Evolutionary conservation across 257 asterid species (phyloP).

Genomic region (Solanum tarijense): DNA sequence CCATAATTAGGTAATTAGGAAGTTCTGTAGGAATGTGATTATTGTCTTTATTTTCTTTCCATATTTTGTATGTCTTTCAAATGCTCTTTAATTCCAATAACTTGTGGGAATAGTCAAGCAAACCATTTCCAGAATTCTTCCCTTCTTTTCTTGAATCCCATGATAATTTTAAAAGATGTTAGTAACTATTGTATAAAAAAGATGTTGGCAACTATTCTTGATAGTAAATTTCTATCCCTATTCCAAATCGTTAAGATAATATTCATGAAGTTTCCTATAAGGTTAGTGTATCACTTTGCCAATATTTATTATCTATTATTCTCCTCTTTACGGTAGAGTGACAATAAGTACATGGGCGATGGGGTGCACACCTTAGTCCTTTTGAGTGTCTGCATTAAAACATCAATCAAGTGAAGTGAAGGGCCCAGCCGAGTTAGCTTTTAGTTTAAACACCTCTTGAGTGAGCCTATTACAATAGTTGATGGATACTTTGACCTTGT

Average conservation of each 20-base stretch:
- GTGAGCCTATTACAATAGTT: neutral
- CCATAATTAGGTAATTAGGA: neutral
- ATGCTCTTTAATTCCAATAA: neutral
- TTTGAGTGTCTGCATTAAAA: neutral
- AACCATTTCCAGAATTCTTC: neutral
- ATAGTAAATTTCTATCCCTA: no score
- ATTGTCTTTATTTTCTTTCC: neutral
- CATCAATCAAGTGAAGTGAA: neutral
- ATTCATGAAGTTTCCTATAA: neutral
- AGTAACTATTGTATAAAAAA: neutral
- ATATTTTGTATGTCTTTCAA: neutral
- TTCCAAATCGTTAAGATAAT: neutral
- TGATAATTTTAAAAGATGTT: neutral
- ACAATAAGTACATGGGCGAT: neutral
- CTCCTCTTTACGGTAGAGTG: neutral
- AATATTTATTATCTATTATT: neutral
- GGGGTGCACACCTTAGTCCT: neutral
- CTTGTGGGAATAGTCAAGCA: neutral
- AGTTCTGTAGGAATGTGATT: neutral
- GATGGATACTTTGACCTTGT: neutral
- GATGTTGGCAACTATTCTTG: neutral
- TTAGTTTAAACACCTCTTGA: neutral
- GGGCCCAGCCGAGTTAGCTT: neutral
- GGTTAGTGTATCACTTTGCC: neutral
- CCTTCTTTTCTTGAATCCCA: neutral